phyloP scores from a whole-genome alignment of 1,284 basidiomycete species.

The Ustilago curta region DNA sequence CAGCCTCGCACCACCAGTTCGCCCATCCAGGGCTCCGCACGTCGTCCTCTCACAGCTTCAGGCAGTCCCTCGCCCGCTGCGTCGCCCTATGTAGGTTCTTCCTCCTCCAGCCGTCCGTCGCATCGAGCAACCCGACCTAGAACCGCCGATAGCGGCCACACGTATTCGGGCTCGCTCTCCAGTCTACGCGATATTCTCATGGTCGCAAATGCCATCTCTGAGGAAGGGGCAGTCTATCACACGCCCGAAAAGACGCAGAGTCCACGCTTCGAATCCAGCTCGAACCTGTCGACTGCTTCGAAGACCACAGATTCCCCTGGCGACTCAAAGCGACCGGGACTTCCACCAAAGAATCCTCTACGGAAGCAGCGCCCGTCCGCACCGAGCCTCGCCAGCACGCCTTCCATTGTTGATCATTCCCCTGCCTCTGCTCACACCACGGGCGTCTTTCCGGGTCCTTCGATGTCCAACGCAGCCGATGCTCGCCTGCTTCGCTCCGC shows the following conservation, averaged over 20 bases:
- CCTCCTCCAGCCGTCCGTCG: not conserved
- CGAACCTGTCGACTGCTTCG: not conserved
- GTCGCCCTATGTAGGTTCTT: slow-evolving; percentile 5
- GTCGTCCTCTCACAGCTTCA: slow-evolving; percentile 18
- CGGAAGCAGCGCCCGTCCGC: slow-evolving; percentile 40
- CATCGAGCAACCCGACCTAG: slow-evolving; percentile 26
- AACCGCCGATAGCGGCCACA: slow-evolving; percentile 34
- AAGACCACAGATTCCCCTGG: slow-evolving; percentile 4
- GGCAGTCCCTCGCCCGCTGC: slow-evolving; percentile 12
- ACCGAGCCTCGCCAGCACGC: slow-evolving; percentile 22
- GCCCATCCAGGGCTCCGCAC: slow-evolving; percentile 13
- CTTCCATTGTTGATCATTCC: slow-evolving; percentile 26
- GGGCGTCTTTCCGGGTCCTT: slow-evolving; percentile 22
- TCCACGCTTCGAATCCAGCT: slow-evolving; percentile 15
- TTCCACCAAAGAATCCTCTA: slow-evolving; percentile 51
- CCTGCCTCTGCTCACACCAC: slow-evolving; percentile 20
- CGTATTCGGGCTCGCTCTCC: slow-evolving; percentile 32
- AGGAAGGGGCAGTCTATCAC: slow-evolving; percentile 34
- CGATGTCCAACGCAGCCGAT: slow-evolving; percentile 4
- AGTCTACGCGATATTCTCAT: slow-evolving; percentile 40
- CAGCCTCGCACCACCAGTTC: slow-evolving; percentile 49
- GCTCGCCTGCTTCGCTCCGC: slow-evolving; percentile 7
- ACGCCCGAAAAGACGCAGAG: slow-evolving; percentile 29
- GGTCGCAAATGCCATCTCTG: slow-evolving; percentile 35
- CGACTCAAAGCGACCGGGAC: slow-evolving; percentile 27